Evolutionary conservation across 768 basidiomycete species (phyloP).

Genomic region (Pleurotus citrinopileatus): DNA sequence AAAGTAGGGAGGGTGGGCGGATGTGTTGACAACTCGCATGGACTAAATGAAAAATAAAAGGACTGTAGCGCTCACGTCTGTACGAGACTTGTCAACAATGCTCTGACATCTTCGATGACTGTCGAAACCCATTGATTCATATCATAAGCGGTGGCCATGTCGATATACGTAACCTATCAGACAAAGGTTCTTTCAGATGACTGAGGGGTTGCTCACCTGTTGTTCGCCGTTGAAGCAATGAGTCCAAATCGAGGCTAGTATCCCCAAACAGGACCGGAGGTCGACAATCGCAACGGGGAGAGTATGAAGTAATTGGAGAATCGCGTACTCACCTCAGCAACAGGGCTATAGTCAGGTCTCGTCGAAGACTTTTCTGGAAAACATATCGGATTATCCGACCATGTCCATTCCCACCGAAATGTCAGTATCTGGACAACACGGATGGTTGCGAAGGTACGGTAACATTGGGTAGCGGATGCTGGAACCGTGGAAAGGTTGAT

Average conservation of each 20-base stretch:
- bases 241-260: constrained; percentile 4
- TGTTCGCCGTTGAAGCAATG: not conserved
- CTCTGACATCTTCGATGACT: not conserved
- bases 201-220: not conserved
- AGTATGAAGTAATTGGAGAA: not conserved
- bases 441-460: constrained; percentile 9
- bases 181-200: too few species aligned
- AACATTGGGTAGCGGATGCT: not conserved
- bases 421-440: constrained; percentile 9
- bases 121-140: not conserved
- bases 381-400: constrained; percentile 1
- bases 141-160: constrained; percentile 8
- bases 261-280: not conserved
- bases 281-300: constrained; percentile 2
- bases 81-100: not conserved
- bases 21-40: not conserved
- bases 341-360: not conserved
- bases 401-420: constrained; percentile 4
- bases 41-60: constrained; percentile 1
- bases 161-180: constrained; percentile 2
- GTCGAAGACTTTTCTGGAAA: not conserved
- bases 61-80: not conserved
- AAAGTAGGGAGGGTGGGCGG: not conserved
- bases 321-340: not conserved
- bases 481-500: not conserved